Conservation (phyloP, 345 rosid genomes). For the Salix suchowensis region DNA sequence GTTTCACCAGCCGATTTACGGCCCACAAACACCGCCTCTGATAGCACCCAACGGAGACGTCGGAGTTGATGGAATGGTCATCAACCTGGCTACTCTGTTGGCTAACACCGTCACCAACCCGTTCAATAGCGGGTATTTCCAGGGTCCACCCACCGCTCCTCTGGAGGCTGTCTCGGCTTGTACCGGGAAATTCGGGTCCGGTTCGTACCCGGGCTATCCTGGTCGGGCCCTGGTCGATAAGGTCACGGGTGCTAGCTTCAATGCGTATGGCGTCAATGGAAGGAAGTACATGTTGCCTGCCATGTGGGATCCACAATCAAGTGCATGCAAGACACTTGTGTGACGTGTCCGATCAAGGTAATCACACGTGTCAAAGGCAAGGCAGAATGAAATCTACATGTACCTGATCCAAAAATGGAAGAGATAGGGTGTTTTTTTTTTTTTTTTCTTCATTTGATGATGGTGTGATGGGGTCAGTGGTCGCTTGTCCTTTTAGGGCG, state of each 20-base stretch:
- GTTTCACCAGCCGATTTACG: conserved; percentile 90
- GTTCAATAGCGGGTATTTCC: conserved; percentile 59
- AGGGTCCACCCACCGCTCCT: conserved; percentile 67
- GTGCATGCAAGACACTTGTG: conserved; percentile 37
- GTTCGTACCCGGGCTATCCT: conserved; percentile 80
- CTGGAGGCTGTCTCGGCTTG: conserved; percentile 75
- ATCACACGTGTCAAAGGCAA: background rate
- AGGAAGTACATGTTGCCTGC: conserved; percentile 81
- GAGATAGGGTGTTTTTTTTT: background rate
- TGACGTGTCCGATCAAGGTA: background rate
- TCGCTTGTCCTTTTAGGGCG: conserved; percentile 1
- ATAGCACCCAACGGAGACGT: conserved; percentile 88
- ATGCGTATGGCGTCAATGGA: conserved; percentile 59
- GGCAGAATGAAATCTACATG: background rate
- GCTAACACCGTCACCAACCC: conserved; percentile 83
- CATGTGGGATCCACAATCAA: conserved; percentile 80
- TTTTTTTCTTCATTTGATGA: conserved; percentile 6
- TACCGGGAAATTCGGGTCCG: conserved; percentile 73
- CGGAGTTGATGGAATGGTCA: conserved; percentile 88
- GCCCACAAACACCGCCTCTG: conserved; percentile 80
- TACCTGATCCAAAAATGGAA: background rate
- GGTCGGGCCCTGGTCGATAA: conserved; percentile 62
- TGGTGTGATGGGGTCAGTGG: conserved; percentile 16
- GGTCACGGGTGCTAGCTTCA: conserved; percentile 69
- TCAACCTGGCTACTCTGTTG: conserved; percentile 68